These are phyloP conservation scores for Psilocybe cyanescens DNA, from an alignment of 768 basidiomycete species.

Conservation along the genomic window DNA sequence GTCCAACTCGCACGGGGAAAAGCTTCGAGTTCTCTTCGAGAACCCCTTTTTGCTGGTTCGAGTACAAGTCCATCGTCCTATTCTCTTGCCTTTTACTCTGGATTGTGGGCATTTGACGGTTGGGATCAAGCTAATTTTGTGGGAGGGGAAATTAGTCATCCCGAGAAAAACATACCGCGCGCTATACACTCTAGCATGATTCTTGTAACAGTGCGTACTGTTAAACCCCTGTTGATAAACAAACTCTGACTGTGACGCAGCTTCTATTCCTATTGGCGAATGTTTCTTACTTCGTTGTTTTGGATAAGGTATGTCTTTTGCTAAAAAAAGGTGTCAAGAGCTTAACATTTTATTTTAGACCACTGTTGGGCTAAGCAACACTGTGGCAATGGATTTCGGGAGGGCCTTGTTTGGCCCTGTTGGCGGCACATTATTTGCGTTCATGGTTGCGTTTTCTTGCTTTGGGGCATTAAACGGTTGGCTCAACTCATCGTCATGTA, in stretches of 20 bases:
- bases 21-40: constrained; percentile 67
- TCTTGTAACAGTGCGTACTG: constrained; percentile 65
- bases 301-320: constrained; percentile 66
- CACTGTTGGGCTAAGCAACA: constrained; percentile 79
- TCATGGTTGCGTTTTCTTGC: constrained; percentile 92
- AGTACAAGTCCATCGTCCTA: constrained; percentile 82
- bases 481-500: background rate
- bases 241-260: constrained; percentile 37
- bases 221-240: background rate
- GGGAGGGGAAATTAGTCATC: constrained; percentile 83
- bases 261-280: constrained; percentile 82
- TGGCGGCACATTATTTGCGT: constrained; percentile 88
- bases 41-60: constrained; percentile 73
- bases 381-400: constrained; percentile 92
- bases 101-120: constrained; percentile 94
- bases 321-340: background rate
- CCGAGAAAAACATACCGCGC: constrained; percentile 85
- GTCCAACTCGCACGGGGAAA: constrained; percentile 75
- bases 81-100: constrained; percentile 94
- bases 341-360: constrained; percentile 33
- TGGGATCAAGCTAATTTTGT: constrained; percentile 96
- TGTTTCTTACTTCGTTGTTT: constrained; percentile 88
- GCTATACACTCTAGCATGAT: constrained; percentile 92
- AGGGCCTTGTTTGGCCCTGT: constrained; percentile 81
- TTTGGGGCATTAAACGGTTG: constrained; percentile 92